Percentiles rank a stretch among this genome's conserved stretches.
phyloP scores from a whole-genome alignment of 2,329 filamentous ascomycete genomes.

The Alternaria ventricosa region DNA sequence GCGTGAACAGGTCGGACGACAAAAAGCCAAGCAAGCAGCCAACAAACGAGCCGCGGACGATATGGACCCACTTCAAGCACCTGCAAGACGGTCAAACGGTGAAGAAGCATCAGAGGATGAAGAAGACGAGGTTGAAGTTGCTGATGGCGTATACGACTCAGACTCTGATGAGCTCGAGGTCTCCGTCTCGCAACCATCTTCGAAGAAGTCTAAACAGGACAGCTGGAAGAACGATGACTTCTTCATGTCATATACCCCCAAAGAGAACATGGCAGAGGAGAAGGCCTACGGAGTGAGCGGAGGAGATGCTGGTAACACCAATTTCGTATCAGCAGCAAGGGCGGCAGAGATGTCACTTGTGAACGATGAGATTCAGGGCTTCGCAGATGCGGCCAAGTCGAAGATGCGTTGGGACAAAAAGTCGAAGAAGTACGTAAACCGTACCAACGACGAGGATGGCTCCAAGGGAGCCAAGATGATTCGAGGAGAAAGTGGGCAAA shows the following conservation, averaged over 20 bases:
- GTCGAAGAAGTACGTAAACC: slow-evolving; percentile 89
- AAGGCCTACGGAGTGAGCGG: slow-evolving; percentile 92
- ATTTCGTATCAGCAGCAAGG: slow-evolving; percentile 88
- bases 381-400: slow-evolving; percentile 76
- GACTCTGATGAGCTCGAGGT: slow-evolving; percentile 63
- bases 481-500: slow-evolving; percentile 88
- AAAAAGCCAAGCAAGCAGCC: slow-evolving; percentile 50
- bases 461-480: slow-evolving; percentile 77
- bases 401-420: slow-evolving; percentile 97
- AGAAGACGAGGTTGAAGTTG: slow-evolving; percentile 46
- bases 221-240: slow-evolving; percentile 84
- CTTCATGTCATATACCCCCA: slow-evolving; percentile 96
- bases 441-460: slow-evolving; percentile 93
- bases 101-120: slow-evolving; percentile 44
- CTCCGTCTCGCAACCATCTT: slow-evolving; percentile 53
- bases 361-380: slow-evolving; percentile 84
- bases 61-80: slow-evolving; percentile 4
- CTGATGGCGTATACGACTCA: slow-evolving; percentile 48
- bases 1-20: slow-evolving; percentile 71
- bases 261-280: slow-evolving; percentile 84
- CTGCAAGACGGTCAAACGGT: slow-evolving; percentile 18
- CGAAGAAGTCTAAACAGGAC: slow-evolving; percentile 38
- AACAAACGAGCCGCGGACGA: slow-evolving; percentile 44
- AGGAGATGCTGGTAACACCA: slow-evolving; percentile 65
- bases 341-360: slow-evolving; percentile 89